Base-by-base conservation (phyloP, 306 rosid genomes). In the Quercus ilex region DNA sequence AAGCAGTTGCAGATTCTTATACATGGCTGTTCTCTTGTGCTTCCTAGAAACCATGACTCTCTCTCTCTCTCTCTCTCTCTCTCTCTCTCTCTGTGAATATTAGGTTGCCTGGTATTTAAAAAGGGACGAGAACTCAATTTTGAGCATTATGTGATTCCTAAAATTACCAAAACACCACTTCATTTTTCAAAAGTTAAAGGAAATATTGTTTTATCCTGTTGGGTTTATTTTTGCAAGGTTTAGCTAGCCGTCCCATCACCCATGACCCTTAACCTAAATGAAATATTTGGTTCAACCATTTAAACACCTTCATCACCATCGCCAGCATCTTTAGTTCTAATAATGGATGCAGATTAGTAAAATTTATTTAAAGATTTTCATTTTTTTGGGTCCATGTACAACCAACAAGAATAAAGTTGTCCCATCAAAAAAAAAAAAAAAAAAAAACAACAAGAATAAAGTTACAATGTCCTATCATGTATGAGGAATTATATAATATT, bases 1-100 rank as follows among this genome's bases (percentile, higher is more conserved):
- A 85, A 88, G 94, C 33, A 86, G 69, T 67, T 87, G 91, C 69
- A 90, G 79, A 77, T 87, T 88, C 80, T 84, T 83, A 74, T 82
- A 63, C 76, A 83, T n/a, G 62, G 79, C 63, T 49, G 78, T 79
- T 83, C 81, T 81, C 88, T 87, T 88, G 80, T 88, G 85, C 82
- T 68, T 78, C 71, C 78, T 88, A 70, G 91, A 87, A 73, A 90
- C 92, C 94, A 90, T 90, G 26, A 28, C 41, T 51, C 77, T 69
- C 71, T 70, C 62, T 28, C 71, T 63, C 23, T 53, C 80, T 77
- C 30, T 19, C 33, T 31, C 41, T 51, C 77, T 69, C 71, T 70
- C 62, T 28, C 71, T 70, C 68, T 65, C 77, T 52, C 82, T 51
- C 81, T 73, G 11, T 55, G 30, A 79, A 33, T 51, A 56, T 64